These are phyloP conservation scores for Purpureocillium lavendulum DNA, from an alignment of 2,329 filamentous ascomycete species.

Conservation along the genomic window DNA sequence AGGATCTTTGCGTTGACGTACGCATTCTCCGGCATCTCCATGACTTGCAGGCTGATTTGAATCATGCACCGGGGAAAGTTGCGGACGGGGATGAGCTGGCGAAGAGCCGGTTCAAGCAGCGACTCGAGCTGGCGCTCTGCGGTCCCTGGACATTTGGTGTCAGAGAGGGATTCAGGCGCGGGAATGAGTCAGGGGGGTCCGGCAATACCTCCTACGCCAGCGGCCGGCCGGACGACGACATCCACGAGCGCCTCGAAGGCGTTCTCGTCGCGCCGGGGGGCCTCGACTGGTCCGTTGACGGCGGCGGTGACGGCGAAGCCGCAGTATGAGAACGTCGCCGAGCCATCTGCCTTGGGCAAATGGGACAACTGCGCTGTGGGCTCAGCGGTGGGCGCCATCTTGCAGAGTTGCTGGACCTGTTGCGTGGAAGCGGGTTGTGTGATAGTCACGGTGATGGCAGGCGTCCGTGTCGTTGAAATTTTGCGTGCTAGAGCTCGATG, in stretches of 20 bases:
- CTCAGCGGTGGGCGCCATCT: constrained; percentile 36
- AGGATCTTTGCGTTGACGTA: constrained; percentile 51
- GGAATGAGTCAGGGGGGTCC: background rate
- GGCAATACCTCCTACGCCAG: constrained; percentile 67
- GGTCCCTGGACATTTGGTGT: constrained; percentile 42
- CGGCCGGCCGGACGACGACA: constrained; percentile 78
- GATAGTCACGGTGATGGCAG: no score
- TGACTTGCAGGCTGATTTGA: constrained; percentile 74
- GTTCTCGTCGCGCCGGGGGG: constrained; percentile 78
- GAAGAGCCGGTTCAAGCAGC: constrained; percentile 62
- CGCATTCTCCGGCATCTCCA: constrained; percentile 59
- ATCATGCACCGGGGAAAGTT: constrained; percentile 70
- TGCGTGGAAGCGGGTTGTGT: no score
- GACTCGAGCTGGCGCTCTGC: constrained; percentile 77
- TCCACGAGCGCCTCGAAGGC: constrained; percentile 87
- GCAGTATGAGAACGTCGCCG: constrained; percentile 64
- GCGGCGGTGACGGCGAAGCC: constrained; percentile 78
- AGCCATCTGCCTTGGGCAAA: constrained; percentile 69
- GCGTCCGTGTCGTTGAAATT: constrained; percentile 7
- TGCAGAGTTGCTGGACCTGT: background rate
- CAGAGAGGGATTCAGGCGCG: constrained; percentile 2
- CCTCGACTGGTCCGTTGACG: constrained; percentile 90
- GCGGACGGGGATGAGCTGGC: constrained; percentile 65
- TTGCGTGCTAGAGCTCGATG: no score
- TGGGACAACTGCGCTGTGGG: constrained; percentile 47